Evolutionary conservation across 768 basidiomycete species (phyloP).

Genomic region (Auriscalpium orientale): DNA sequence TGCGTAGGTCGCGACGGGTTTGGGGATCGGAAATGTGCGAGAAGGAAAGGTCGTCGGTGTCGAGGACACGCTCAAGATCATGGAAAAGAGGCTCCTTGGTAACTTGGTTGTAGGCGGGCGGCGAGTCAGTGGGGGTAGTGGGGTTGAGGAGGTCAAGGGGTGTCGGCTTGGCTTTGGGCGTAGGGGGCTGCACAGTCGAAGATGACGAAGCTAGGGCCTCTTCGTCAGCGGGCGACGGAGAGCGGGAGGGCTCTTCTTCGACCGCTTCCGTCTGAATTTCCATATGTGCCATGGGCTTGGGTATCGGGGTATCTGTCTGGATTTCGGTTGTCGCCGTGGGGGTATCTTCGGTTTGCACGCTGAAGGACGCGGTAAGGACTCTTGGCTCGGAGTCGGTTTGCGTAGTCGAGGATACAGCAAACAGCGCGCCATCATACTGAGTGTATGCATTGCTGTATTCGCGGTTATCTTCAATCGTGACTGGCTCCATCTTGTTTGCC

Average conservation of each 20-base stretch:
- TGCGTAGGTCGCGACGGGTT: slow-evolving; percentile 32
- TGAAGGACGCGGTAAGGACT: slow-evolving; percentile 37
- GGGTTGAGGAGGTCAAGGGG: slow-evolving; percentile 3
- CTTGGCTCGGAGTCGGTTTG: slow-evolving; percentile 62
- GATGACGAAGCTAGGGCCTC: slow-evolving; percentile 55
- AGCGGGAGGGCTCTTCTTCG: slow-evolving; percentile 34
- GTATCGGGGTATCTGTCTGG: slow-evolving; percentile 34
- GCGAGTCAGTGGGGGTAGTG: slow-evolving; percentile 40
- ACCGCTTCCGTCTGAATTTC: slow-evolving; percentile 26
- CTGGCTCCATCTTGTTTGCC: slow-evolving; percentile 39
- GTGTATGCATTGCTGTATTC: slow-evolving; percentile 71
- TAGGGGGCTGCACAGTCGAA: slow-evolving; percentile 65
- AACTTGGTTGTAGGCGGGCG: slow-evolving; percentile 67
- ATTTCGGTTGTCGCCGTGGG: slow-evolving; percentile 38
- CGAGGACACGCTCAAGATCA: slow-evolving; percentile 16
- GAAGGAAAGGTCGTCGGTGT: slow-evolving; percentile 10
- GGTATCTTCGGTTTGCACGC: slow-evolving; percentile 48
- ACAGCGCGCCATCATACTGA: slow-evolving; percentile 57
- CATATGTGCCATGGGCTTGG: background rate
- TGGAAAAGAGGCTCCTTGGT: slow-evolving; percentile 25
- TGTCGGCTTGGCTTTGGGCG: slow-evolving; percentile 57
- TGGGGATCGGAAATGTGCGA: slow-evolving; percentile 10
- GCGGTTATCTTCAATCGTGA: slow-evolving; percentile 50
- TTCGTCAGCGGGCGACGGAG: slow-evolving; percentile 35
- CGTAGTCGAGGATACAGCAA: slow-evolving; percentile 35